A percentile compares a stretch with the other conserved stretches of the same genome.
phyloP scores from a whole-genome alignment of 1,139 yeast genomes.

The Yamadazyma jaroonii region DNA sequence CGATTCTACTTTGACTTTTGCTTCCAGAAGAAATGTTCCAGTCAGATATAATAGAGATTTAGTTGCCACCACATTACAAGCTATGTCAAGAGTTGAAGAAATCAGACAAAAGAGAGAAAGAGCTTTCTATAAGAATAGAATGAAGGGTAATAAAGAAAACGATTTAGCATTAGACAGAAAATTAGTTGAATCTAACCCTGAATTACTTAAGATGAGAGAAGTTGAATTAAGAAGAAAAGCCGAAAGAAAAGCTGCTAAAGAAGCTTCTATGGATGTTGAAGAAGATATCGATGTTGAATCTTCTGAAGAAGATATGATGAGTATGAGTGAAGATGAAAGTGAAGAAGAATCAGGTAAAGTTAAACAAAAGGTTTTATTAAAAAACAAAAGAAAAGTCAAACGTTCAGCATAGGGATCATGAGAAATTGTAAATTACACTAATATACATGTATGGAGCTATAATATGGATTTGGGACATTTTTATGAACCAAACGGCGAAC shows the following conservation, averaged over 20 bases:
- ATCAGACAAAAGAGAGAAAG: conserved; percentile 95
- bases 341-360: conserved; percentile 39
- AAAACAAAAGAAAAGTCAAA: conserved; percentile 58
- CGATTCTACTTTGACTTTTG: conserved; percentile 93
- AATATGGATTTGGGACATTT: not conserved
- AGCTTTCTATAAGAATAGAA: conserved; percentile 98
- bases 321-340: conserved; percentile 29
- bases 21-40: conserved; percentile 96
- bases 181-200: conserved; percentile 85
- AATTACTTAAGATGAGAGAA: conserved; percentile 85
- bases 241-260: conserved; percentile 66
- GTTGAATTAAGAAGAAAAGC: conserved; percentile 83
- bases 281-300: conserved; percentile 39
- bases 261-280: conserved; percentile 46
- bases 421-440: conserved; percentile 10
- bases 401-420: conserved; percentile 15
- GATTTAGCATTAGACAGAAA: conserved; percentile 83
- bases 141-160: conserved; percentile 94
- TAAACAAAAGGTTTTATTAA: conserved; percentile 75
- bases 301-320: conserved; percentile 43
- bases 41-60: conserved; percentile 96
- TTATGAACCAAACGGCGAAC: not conserved
- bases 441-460: conserved; percentile 6
- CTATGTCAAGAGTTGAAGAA: conserved; percentile 95
- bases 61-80: conserved; percentile 89